A percentile compares a stretch with the other conserved stretches of the same genome.
Conservation (phyloP, 805 yeast genomes). For the Clavispora asparagi region DNA sequence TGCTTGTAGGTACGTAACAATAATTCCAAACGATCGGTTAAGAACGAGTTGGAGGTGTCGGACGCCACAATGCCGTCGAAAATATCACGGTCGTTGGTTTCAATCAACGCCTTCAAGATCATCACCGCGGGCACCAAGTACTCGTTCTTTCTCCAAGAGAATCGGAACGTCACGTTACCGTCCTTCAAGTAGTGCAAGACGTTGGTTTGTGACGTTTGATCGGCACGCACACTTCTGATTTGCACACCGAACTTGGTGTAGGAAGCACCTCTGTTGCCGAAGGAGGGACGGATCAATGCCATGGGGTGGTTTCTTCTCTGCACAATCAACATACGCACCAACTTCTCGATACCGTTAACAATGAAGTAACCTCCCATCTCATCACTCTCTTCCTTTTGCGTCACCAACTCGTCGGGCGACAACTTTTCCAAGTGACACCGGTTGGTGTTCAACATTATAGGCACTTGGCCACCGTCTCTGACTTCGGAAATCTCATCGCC, state of each 20-base stretch:
- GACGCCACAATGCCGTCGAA: conserved; percentile 95
- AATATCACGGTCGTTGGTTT: conserved; percentile 90
- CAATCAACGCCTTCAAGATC: conserved; percentile 85
- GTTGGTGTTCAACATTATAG: conserved; percentile 86
- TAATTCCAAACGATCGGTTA: conserved; percentile 96
- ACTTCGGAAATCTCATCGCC: conserved; percentile 77
- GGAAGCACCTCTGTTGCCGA: conserved; percentile 87
- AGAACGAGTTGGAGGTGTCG: conserved; percentile 80
- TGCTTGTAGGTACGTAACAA: conserved; percentile 82
- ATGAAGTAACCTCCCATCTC: conserved; percentile 96
- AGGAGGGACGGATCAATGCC: conserved; percentile 95
- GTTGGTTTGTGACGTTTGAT: conserved; percentile 95
- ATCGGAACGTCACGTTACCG: conserved; percentile 94
- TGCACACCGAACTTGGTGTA: conserved; percentile 91
- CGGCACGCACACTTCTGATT: conserved; percentile 90
- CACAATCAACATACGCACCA: conserved; percentile 94
- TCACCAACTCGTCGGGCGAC: conserved; percentile 78
- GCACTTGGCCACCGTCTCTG: conserved; percentile 88
- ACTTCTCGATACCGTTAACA: conserved; percentile 94
- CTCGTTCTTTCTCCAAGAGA: conserved; percentile 96
- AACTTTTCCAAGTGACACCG: conserved; percentile 85
- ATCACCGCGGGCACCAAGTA: conserved; percentile 89
- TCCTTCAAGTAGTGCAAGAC: conserved; percentile 94
- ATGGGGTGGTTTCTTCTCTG: conserved; percentile 97
- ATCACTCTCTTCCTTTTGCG: conserved; percentile 82